Base-by-base conservation (phyloP, 345 rosid genomes). In the Carallia brachiata region DNA sequence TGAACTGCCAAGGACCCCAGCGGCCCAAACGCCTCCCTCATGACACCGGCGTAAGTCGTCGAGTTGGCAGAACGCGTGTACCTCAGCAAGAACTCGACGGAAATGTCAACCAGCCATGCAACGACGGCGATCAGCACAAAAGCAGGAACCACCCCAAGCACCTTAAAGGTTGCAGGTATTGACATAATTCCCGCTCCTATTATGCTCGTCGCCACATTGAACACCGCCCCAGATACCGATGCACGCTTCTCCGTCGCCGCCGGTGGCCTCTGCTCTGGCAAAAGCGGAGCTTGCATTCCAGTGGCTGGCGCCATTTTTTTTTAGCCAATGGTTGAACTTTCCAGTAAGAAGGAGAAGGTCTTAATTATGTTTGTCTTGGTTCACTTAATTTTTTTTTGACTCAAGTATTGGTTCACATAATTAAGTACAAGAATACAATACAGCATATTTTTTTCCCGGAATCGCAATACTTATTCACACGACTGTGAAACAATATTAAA, bases 161-260 rank as follows among this genome's bases (percentile, higher is more conserved):
- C 97, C 80, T 83, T 91, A 2, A 88, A 58, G 4, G 98, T 88
- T 12, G 93, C 97, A 1, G 98, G 96, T 52, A 91, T 85, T 5
- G 98, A 87, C 98, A 94, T 94, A 37, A 91, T 94, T 5, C 97
- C 97, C 3, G 97, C 96, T 9, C 98, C 97, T 40, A 94, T 79
- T 15, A 88, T 85, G 77, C 85, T 91, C 0, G 97, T 94, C 1
- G 98, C 84, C 40, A 94, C 90, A 59, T 91, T 94, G 78, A 94
- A 94, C 74, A 94, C 89, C 0, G 97, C 97, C 10, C 98, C 96
- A 0, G 84, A 62, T 13, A 91, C 73, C 0, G 95, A 90, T 0
- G 84, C 84, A 23, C 66, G 81, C 64, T 73, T 80, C 70, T 31
- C 73, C 0, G 62, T 34, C 37, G 17, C 50, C 50, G 34, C 34